phyloP scores from a whole-genome alignment of 768 basidiomycete genomes.

The Psilocybe subaeruginosa region DNA sequence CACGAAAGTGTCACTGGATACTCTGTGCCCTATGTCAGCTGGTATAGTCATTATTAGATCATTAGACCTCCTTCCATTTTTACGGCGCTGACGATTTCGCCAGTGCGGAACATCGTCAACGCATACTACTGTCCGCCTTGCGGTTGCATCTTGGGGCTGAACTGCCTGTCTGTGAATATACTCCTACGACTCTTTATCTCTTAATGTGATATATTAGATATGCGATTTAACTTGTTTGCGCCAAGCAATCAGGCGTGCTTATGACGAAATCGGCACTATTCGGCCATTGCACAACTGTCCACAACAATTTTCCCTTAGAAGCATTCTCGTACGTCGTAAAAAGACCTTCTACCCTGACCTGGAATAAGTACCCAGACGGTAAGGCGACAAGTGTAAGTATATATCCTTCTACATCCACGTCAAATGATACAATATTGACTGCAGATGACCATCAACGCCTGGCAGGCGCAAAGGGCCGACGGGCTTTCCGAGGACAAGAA shows the following conservation, averaged over 20 bases:
- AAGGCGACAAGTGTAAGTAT: background rate
- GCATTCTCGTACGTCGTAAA: background rate
- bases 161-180: background rate
- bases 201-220: background rate
- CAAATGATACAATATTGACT: background rate
- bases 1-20: background rate
- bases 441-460: background rate
- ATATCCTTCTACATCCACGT: background rate
- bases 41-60: slow-evolving; percentile 8
- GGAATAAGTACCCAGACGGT: background rate
- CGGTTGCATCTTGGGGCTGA: no score
- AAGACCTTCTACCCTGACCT: background rate
- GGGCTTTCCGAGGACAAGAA: background rate
- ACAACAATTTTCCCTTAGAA: background rate
- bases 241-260: background rate
- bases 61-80: background rate
- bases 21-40: background rate
- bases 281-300: background rate
- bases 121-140: no score
- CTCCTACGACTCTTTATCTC: background rate
- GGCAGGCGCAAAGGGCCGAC: background rate
- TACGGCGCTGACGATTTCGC: background rate
- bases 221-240: background rate
- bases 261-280: background rate
- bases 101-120: background rate